Percentiles rank a stretch among this genome's conserved stretches.
These are phyloP conservation scores for Podospora fimiseda DNA, from an alignment of 495 filamentous ascomycete genomes.

Conservation along the genomic window DNA sequence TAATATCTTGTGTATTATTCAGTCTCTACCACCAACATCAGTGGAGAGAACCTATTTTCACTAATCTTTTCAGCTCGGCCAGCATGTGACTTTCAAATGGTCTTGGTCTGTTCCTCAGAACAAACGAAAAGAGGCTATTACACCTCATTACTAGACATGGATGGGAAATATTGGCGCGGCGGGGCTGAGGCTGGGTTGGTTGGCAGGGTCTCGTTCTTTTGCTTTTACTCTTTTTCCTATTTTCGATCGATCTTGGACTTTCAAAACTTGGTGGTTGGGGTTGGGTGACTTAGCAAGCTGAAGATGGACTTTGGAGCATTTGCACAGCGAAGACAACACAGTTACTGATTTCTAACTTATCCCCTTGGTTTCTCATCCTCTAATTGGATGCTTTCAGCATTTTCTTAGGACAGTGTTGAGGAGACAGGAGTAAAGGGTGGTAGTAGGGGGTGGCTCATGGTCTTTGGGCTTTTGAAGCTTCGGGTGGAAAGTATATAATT, in stretches of 20 bases:
- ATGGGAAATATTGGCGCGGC: not conserved
- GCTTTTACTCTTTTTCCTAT: not conserved
- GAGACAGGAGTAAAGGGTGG: too few species aligned
- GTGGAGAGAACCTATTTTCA: not conserved
- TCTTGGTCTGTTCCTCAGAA: not conserved
- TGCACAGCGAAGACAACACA: not conserved
- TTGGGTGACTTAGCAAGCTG: not conserved
- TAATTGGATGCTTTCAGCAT: too few species aligned
- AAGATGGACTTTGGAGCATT: not conserved
- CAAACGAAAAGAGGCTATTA: not conserved
- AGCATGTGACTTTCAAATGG: not conserved
- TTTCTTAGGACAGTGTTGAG: too few species aligned
- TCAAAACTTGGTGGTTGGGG: not conserved
- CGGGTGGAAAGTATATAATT: too few species aligned
- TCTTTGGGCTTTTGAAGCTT: too few species aligned
- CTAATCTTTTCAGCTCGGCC: not conserved
- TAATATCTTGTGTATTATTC: conserved; percentile 8
- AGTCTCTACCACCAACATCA: not conserved
- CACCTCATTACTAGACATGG: not conserved
- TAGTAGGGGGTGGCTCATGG: too few species aligned
- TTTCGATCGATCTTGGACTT: not conserved
- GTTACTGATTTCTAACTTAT: too few species aligned
- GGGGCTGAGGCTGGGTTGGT: not conserved
- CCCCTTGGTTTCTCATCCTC: too few species aligned
- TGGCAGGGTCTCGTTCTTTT: not conserved